phyloP scores from a whole-genome alignment of 371 early-diverging fungal genomes.

The Rhizopus arrhizus region DNA sequence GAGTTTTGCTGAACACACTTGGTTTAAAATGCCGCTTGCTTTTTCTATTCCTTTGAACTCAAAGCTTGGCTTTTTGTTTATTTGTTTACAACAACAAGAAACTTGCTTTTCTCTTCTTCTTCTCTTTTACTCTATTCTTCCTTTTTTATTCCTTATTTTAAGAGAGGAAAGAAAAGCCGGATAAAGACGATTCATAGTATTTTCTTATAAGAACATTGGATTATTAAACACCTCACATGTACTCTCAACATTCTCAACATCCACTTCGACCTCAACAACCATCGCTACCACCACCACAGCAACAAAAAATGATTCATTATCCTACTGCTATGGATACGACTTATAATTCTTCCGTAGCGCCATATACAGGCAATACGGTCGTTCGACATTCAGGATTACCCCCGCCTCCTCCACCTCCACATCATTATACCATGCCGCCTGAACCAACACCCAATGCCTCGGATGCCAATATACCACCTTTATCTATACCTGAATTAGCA shows the following conservation, averaged over 20 bases:
- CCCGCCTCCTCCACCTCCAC: slow-evolving; percentile 22
- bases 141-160: not conserved
- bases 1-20: not conserved
- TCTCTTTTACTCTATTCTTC: slow-evolving; percentile 1
- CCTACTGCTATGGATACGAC: slow-evolving; percentile 14
- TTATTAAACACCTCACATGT: slow-evolving; percentile 16
- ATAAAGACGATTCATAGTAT: too few species aligned
- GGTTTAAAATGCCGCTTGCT: slow-evolving; percentile 11
- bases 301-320: not conserved
- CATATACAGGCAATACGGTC: slow-evolving; percentile 12
- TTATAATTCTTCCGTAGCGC: slow-evolving; percentile 10
- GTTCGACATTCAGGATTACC: slow-evolving; percentile 16
- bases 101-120: slow-evolving; percentile 8
- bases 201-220: not conserved
- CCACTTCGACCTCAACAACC: slow-evolving; percentile 17
- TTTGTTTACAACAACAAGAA: slow-evolving; percentile 10
- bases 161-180: slow-evolving; percentile 6
- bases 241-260: slow-evolving; percentile 22
- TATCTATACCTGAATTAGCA: slow-evolving; percentile 39
- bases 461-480: slow-evolving; percentile 32
- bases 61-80: slow-evolving; percentile 5
- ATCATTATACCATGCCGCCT: slow-evolving; percentile 24
- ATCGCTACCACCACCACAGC: slow-evolving; percentile 12
- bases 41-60: not conserved
- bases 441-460: slow-evolving; percentile 45